phyloP scores from a whole-genome alignment of 2,329 filamentous ascomycete species.

The Colletotrichum siamense region DNA sequence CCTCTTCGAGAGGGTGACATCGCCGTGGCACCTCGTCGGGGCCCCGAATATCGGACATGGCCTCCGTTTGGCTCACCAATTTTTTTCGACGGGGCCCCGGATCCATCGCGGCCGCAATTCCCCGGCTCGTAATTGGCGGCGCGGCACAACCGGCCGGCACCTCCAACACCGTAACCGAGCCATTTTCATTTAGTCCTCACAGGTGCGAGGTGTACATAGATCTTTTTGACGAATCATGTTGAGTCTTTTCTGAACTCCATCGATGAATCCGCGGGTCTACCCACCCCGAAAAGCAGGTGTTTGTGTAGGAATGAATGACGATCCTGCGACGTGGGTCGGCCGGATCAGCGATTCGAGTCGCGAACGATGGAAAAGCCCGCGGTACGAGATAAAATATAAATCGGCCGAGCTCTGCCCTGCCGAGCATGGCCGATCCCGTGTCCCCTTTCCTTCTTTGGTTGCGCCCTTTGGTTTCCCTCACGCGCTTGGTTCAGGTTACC shows the following conservation, averaged over 20 bases:
- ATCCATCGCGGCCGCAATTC: neutral
- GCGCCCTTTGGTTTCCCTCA: neutral
- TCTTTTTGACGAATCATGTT: slow-evolving; percentile 18
- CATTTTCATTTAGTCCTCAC: neutral
- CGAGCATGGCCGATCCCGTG: neutral
- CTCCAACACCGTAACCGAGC: neutral
- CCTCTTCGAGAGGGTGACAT: neutral
- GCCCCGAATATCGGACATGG: neutral
- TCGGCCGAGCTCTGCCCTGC: neutral
- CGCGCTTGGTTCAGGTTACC: neutral
- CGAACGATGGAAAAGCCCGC: neutral
- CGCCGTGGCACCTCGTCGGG: neutral
- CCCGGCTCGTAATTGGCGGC: neutral
- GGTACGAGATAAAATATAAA: slow-evolving; percentile 9
- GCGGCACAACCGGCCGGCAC: neutral
- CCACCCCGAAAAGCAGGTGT: neutral
- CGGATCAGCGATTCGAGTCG: neutral
- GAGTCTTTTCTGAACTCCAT: neutral
- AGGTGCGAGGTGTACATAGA: neutral
- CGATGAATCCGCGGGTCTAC: neutral
- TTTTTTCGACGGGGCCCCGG: neutral
- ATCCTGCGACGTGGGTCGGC: slow-evolving; percentile 5
- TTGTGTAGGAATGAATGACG: neutral
- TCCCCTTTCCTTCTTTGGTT: neutral
- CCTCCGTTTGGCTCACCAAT: neutral